These are phyloP conservation scores for Parmelia sp. DNA, from an alignment of 495 filamentous ascomycete genomes.

Conservation along the genomic window DNA sequence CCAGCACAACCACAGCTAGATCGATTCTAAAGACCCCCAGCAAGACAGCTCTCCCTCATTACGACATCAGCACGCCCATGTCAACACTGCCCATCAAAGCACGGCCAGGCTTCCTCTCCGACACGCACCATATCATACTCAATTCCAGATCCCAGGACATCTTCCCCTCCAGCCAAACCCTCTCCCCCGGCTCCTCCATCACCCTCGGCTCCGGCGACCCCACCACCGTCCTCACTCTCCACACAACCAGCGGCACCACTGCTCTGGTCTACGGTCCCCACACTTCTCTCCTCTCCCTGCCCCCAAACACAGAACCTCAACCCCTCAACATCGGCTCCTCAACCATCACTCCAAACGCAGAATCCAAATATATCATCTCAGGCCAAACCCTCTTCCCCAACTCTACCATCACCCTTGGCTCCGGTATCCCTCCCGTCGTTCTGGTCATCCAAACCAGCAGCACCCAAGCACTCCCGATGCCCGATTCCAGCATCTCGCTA, in stretches of 20 bases:
- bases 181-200: conserved; percentile 12
- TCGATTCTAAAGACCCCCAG: too few species aligned
- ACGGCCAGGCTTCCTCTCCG: too few species aligned
- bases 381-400: neutral
- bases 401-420: neutral
- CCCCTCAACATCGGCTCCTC: conserved; percentile 6
- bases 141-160: too few species aligned
- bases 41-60: too few species aligned
- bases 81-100: too few species aligned
- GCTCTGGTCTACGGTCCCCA: conserved; percentile 13
- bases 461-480: too few species aligned
- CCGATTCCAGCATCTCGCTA: too few species aligned
- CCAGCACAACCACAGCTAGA: too few species aligned
- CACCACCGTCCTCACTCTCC: conserved; percentile 3
- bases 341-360: neutral
- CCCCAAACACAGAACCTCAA: neutral
- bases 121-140: too few species aligned
- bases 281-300: conserved; percentile 4
- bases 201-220: conserved; percentile 11
- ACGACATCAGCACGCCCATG: too few species aligned
- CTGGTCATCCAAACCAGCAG: neutral
- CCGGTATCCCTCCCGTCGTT: neutral
- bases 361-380: neutral
- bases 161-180: conserved; percentile 14
- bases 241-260: conserved; percentile 2